Base-by-base conservation (phyloP, 1,284 basidiomycete genomes). In the Ustilago hordei region DNA sequence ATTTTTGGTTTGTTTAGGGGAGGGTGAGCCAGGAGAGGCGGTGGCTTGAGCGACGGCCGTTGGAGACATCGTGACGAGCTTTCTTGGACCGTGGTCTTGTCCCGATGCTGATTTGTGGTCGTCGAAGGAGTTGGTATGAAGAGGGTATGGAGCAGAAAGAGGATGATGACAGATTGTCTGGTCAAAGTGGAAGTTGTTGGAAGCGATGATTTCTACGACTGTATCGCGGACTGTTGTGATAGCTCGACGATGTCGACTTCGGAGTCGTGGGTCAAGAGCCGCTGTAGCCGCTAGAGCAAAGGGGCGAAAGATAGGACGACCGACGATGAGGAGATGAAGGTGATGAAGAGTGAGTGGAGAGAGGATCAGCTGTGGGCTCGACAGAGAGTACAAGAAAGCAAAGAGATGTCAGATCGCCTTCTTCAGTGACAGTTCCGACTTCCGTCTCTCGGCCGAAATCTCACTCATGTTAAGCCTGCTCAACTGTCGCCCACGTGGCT, bases 1-100 rank as follows among this genome's bases (percentile, higher is more conserved):
- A 38, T 38, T 13, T 35, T 55, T 55, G 19, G 36, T 6, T 8
- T 31, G n/a, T 36, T 68, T 73, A 31, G 47, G 52, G 1, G 58
- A 60, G 9, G 64, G 52, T 0, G 64, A 64, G 41, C 52, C 55
- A 2, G 69, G 69, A 4, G 69, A 63, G 8, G 69, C 64, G 8
- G 50, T 47, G 7, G 23, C 17, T 50, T 7, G 35, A 45, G 43
- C 35, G 59, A 47, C 8, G 39, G 62, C 68, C 34, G 60, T 60
- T 13, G 64, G 60, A 9, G 69, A 38, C 69, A 72, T 72, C 31
- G 9, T 50, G 39, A 45, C 17, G n/a, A 19, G 15, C n/a, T n/a
- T 34, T 4, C 19, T 36, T 39, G 17, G 6, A 4, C 3, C 5
- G 5, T 4, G 54, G n/a, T n/a, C 13, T 19, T 19, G 6, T 8